Evolutionary conservation across 2,329 filamentous ascomycete genomes (phyloP), one percentile per base, ranked within the genome.

Genomic region (Aspergillus fumigatus): DNA sequence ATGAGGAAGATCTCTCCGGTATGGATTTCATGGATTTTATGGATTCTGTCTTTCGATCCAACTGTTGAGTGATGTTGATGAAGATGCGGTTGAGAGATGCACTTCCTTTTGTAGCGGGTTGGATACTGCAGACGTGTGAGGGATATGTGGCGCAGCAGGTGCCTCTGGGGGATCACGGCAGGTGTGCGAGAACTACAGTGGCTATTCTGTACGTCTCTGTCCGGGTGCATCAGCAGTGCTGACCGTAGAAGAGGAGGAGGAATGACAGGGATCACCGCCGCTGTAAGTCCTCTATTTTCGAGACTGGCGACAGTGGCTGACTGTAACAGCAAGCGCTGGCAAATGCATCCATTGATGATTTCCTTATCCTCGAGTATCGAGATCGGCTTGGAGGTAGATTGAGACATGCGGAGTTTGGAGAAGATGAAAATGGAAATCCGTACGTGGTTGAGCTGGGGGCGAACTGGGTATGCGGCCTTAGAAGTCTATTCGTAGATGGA

Each of bases 331-430:
- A 88, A 77, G 79, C 85, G 3, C 69, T 89, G 5, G 71, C 77
- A 4, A 86, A 88, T 53, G 78, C 80, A 2, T 87, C 84, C 0
- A 73, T 88, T 5, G 73, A 77, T 0, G 85, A 89, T 58, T 89
- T 89, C 54, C 51, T 88, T 8, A 85, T 89, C 49, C 69, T 89
- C 2, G 86, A 89, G 57, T 83, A 85, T 56, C 84, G 85, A 23
- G 75, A 81, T 58, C 77, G 81, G 8, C 80, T 89, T 55, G 87
- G 87, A 1, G 87, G 87, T 3, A 80, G 86, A 5, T 79, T 86
- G 41, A 72, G 73, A n/a, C 80, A 87, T 58, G 79, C 79, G 0
- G 73, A 76, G 0, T 88, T 88, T 63, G 85, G 86, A 4, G 71
- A 75, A 17, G 73, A 78, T 25, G 52, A 66, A 3, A 73, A 82